Evolutionary conservation across 2,329 filamentous ascomycete genomes (phyloP).

Genomic region (Cladosporium oxysporum): DNA sequence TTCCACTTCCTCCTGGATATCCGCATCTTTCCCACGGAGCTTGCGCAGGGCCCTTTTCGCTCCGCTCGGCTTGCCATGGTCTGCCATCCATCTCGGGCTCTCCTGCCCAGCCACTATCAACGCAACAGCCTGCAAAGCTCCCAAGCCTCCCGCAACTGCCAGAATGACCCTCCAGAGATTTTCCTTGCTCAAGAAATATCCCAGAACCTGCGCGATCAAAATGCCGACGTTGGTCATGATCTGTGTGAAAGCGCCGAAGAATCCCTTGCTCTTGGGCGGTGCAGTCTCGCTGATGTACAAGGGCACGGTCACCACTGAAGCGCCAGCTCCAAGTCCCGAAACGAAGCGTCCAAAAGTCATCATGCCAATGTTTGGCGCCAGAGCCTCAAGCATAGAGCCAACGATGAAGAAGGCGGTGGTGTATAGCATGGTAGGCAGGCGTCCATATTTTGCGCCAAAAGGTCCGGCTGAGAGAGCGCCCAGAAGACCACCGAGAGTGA

Average conservation of each 20-base stretch:
- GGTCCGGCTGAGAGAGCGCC: conserved; percentile 81
- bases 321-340: conserved; percentile 81
- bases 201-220: conserved; percentile 76
- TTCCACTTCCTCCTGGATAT: conserved; percentile 73
- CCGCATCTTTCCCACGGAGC: conserved; percentile 68
- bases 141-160: conserved; percentile 69
- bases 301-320: conserved; percentile 87
- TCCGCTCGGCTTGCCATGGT: conserved; percentile 59
- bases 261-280: conserved; percentile 60
- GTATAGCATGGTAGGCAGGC: conserved; percentile 73
- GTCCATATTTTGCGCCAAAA: conserved; percentile 73
- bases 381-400: conserved; percentile 74
- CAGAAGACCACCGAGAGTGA: conserved; percentile 82
- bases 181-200: conserved; percentile 81
- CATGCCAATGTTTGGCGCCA: conserved; percentile 66
- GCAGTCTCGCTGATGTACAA: conserved; percentile 93
- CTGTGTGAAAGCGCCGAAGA: conserved; percentile 84
- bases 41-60: conserved; percentile 71
- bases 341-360: conserved; percentile 76
- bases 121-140: conserved; percentile 65
- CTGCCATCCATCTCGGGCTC: conserved; percentile 82
- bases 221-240: conserved; percentile 90
- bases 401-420: conserved; percentile 74
- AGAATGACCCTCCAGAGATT: conserved; percentile 83
- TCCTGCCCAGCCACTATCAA: conserved; percentile 75